phyloP scores from a whole-genome alignment of 2,329 filamentous ascomycete species.

The Curvularia spicifera region DNA sequence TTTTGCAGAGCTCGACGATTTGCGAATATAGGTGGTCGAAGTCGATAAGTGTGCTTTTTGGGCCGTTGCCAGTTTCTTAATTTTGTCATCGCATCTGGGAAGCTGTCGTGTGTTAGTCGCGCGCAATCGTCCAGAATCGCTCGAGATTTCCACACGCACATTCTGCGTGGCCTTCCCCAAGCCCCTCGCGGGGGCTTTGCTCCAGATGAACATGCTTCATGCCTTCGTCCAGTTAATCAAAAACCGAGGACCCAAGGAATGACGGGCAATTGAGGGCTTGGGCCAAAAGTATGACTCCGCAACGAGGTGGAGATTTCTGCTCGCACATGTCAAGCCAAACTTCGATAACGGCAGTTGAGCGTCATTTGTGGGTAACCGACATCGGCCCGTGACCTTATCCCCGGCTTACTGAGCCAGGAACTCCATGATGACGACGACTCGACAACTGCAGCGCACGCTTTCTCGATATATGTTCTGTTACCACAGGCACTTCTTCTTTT shows the following conservation, averaged over 20 bases:
- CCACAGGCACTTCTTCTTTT: not conserved
- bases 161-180: slow-evolving; percentile 36
- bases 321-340: slow-evolving; percentile 11
- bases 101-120: slow-evolving; percentile 23
- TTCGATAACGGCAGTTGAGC: slow-evolving; percentile 14
- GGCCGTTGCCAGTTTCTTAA: slow-evolving; percentile 7
- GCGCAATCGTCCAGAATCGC: slow-evolving; percentile 11
- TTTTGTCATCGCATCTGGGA: slow-evolving; percentile 33
- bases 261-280: not conserved
- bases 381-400: slow-evolving; percentile 16
- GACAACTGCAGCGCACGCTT: not conserved
- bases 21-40: slow-evolving; percentile 27
- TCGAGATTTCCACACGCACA: slow-evolving; percentile 19
- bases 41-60: slow-evolving; percentile 17
- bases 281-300: slow-evolving; percentile 13
- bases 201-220: slow-evolving; percentile 50
- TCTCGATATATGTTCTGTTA: not conserved
- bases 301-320: slow-evolving; percentile 10
- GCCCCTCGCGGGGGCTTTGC: slow-evolving; percentile 45
- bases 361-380: slow-evolving; percentile 29
- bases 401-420: slow-evolving; percentile 7
- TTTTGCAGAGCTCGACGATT: slow-evolving; percentile 40
- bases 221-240: slow-evolving; percentile 29
- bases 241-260: slow-evolving; percentile 10
- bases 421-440: slow-evolving; percentile 9